Percentiles rank a stretch among this genome's conserved stretches.
These are phyloP conservation scores for Aureobasidium sp. DNA, from an alignment of 2,329 filamentous ascomycete genomes.

Conservation along the genomic window DNA sequence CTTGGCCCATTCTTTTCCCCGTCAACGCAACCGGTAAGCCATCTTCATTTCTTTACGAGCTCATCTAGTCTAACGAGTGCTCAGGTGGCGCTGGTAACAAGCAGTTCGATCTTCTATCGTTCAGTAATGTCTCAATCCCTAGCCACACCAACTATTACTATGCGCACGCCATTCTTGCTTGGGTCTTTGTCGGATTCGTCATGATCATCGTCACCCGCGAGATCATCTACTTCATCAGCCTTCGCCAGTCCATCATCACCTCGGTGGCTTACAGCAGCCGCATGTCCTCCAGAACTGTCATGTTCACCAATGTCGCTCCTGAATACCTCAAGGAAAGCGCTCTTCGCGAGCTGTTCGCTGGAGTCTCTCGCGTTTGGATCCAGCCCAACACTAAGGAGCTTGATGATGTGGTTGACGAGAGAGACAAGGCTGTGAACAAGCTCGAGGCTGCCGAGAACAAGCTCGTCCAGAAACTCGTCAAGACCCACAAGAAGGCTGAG, in stretches of 20 bases:
- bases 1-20: constrained; percentile 39
- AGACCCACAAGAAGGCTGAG: constrained; percentile 16
- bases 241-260: constrained; percentile 39
- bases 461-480: constrained; percentile 28
- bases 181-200: constrained; percentile 53
- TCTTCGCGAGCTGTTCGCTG: constrained; percentile 55
- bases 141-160: constrained; percentile 42
- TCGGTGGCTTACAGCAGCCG: constrained; percentile 35
- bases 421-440: constrained; percentile 33
- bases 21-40: constrained; percentile 49
- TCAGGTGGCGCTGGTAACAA: constrained; percentile 46
- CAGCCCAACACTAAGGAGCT: constrained; percentile 38
- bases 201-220: constrained; percentile 70
- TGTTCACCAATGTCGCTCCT: constrained; percentile 42
- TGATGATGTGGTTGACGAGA: constrained; percentile 33
- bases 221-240: constrained; percentile 38
- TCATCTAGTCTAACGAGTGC: not conserved
- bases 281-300: constrained; percentile 38
- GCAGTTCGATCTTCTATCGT: constrained; percentile 24
- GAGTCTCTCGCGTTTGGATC: constrained; percentile 34
- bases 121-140: constrained; percentile 28
- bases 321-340: constrained; percentile 51
- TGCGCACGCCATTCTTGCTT: constrained; percentile 35
- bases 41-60: rapidly evolving
- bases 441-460: constrained; percentile 38